Percentiles rank a stretch among this genome's conserved stretches.
Conservation (phyloP, 768 basidiomycete species). For the Amanita exitialis region DNA sequence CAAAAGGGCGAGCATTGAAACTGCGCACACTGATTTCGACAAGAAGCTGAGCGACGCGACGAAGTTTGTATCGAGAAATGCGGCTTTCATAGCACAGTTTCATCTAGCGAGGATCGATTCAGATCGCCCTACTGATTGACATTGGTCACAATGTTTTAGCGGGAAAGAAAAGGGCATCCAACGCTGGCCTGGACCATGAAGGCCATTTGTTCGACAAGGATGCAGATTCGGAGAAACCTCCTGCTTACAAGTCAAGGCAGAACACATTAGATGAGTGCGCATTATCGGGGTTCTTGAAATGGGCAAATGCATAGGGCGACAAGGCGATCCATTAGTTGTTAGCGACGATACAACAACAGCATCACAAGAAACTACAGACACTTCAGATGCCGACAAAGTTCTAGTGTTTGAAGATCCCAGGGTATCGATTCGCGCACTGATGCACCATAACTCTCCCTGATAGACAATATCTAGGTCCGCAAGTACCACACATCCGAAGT, state of each 20-base stretch:
- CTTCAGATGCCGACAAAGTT: constrained; percentile 6
- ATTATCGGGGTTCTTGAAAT: too few species aligned
- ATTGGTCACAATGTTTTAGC: constrained; percentile 28
- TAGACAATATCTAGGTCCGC: constrained; percentile 25
- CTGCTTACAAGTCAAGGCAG: background rate
- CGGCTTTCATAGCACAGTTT: background rate
- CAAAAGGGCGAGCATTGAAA: constrained; percentile 29
- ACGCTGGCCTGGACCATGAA: background rate
- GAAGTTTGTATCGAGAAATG: constrained; percentile 18
- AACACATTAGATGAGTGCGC: background rate
- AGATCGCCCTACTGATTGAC: constrained; percentile 38
- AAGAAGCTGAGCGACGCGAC: constrained; percentile 31
- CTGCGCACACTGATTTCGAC: constrained; percentile 22
- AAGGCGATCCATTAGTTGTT: background rate
- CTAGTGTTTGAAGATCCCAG: constrained; percentile 22
- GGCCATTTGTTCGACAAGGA: background rate
- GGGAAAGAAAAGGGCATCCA: constrained; percentile 9
- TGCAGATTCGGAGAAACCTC: background rate
- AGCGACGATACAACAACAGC: background rate
- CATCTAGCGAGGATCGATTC: background rate
- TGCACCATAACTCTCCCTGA: background rate
- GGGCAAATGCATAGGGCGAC: too few species aligned
- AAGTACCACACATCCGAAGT: constrained; percentile 43
- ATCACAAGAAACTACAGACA: background rate
- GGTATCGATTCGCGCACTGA: constrained; percentile 12